Percentiles rank a stretch among this genome's conserved stretches.
These are phyloP conservation scores for Brassica carinata DNA, from an alignment of 345 rosid genomes.

Conservation along the genomic window DNA sequence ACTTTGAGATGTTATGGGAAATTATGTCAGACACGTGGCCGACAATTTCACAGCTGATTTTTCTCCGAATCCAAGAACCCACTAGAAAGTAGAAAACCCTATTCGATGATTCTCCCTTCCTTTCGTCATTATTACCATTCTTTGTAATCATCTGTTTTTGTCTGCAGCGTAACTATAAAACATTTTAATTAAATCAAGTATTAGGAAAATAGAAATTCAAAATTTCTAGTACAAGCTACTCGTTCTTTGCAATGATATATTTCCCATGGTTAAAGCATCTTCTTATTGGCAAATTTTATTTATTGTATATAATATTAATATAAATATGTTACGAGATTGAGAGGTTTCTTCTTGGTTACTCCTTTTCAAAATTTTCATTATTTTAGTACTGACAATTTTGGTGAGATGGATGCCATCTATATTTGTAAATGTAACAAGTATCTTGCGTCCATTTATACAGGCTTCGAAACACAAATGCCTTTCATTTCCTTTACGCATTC, in stretches of 20 bases:
- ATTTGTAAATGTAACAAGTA: not conserved
- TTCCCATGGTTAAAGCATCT: not conserved
- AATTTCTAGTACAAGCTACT: not conserved
- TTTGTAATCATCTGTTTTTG: slow-evolving; percentile 8
- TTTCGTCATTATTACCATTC: not conserved
- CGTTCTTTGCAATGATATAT: not conserved
- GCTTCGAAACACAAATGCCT: not conserved
- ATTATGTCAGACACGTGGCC: slow-evolving; percentile 38
- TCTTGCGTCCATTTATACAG: not conserved
- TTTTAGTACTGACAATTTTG: not conserved
- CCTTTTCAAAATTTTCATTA: not conserved
- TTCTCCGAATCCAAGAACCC: slow-evolving; percentile 16
- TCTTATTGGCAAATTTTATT: not conserved
- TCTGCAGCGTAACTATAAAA: not conserved
- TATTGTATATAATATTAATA: not conserved
- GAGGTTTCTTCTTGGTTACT: not conserved
- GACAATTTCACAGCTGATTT: slow-evolving; percentile 36
- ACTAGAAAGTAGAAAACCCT: slow-evolving; percentile 20
- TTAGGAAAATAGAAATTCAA: not conserved
- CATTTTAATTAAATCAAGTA: not conserved
- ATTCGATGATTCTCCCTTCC: slow-evolving; percentile 23
- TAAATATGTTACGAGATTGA: no score
- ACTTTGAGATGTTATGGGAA: slow-evolving; percentile 27
- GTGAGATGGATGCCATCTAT: not conserved
- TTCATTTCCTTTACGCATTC: not conserved